Percentiles rank a stretch among this genome's conserved stretches.
phyloP scores from a whole-genome alignment of 768 basidiomycete species.

The Tylopilus balloui region DNA sequence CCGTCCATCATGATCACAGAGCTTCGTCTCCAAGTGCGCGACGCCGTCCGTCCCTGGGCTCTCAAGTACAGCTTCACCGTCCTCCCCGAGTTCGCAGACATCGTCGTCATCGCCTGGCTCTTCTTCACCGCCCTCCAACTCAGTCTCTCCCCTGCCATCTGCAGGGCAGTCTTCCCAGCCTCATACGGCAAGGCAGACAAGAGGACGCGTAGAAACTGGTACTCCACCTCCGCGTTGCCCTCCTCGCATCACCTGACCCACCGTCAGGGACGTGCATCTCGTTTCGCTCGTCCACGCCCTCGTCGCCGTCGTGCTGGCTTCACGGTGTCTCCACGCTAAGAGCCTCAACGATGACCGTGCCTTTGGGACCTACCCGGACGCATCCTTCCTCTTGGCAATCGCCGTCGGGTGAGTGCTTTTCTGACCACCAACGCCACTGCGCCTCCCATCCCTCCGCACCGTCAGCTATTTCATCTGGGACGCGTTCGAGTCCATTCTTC shows the following conservation, averaged over 20 bases:
- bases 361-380: slow-evolving; percentile 66
- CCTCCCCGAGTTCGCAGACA: slow-evolving; percentile 52
- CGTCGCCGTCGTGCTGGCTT: slow-evolving; percentile 59
- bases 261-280: slow-evolving; percentile 58
- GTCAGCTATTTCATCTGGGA: slow-evolving; percentile 84
- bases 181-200: slow-evolving; percentile 46
- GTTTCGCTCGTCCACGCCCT: slow-evolving; percentile 73
- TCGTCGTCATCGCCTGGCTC: slow-evolving; percentile 49
- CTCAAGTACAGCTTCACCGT: slow-evolving; percentile 45
- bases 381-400: slow-evolving; percentile 60
- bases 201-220: slow-evolving; percentile 61
- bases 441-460: not conserved
- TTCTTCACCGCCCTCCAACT: slow-evolving; percentile 58
- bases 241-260: not conserved
- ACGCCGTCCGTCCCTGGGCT: slow-evolving; percentile 27
- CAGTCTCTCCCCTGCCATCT: slow-evolving; percentile 52
- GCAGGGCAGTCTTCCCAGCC: slow-evolving; percentile 42
- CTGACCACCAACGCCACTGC: not conserved
- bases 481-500: slow-evolving; percentile 59
- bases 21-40: slow-evolving; percentile 27
- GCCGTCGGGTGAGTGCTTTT: slow-evolving; percentile 58
- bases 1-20: slow-evolving; percentile 27
- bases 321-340: slow-evolving; percentile 46
- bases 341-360: slow-evolving; percentile 56
- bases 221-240: not conserved